Conservation (phyloP, 2,329 filamentous ascomycete species). For the Xylaria arbuscula region DNA sequence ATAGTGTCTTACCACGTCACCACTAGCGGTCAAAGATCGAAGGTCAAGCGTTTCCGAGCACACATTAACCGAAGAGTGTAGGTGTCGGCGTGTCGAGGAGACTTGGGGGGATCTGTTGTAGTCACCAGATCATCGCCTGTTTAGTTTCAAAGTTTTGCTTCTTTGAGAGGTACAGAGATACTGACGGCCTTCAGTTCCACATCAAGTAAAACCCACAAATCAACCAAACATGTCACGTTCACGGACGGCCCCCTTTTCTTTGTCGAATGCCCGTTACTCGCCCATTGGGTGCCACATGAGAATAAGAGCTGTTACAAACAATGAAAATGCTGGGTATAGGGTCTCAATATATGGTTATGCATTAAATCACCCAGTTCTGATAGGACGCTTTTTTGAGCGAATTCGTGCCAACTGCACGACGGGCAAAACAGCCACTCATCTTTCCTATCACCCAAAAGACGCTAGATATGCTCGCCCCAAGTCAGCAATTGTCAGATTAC, state of each 20-base stretch:
- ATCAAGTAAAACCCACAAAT: conserved; percentile 24
- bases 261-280: conserved; percentile 25
- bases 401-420: conserved; percentile 28
- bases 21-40: conserved; percentile 31
- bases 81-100: conserved; percentile 10
- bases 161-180: conserved; percentile 6
- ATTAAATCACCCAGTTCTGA: conserved; percentile 28
- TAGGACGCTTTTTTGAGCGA: conserved; percentile 29
- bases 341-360: conserved; percentile 29
- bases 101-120: conserved; percentile 6
- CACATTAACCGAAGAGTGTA: conserved; percentile 13
- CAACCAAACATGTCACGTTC: conserved; percentile 21
- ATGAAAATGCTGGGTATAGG: conserved; percentile 26
- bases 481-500: conserved; percentile 26
- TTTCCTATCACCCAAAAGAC: conserved; percentile 6
- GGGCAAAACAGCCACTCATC: conserved; percentile 21
- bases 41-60: conserved; percentile 26
- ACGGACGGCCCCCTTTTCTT: conserved; percentile 37
- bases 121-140: conserved; percentile 13
- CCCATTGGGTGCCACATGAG: conserved; percentile 24
- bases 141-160: conserved; percentile 22
- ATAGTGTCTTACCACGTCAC: conserved; percentile 33
- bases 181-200: conserved; percentile 18
- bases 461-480: conserved; percentile 19
- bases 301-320: conserved; percentile 20